phyloP scores from a whole-genome alignment of 1,139 yeast genomes.

The Pichia sp. region DNA sequence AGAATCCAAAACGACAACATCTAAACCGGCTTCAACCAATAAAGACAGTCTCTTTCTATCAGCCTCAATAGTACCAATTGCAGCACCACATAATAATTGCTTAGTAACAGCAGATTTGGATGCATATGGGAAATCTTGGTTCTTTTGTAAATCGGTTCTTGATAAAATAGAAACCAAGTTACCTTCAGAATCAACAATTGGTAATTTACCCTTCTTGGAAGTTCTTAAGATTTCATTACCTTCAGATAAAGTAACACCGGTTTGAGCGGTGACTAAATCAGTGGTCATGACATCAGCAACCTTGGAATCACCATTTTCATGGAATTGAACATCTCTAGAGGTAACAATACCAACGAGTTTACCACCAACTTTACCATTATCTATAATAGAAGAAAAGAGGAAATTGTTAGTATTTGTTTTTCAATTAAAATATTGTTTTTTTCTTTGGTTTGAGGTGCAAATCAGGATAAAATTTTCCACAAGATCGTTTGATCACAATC shows the following conservation, averaged over 20 bases:
- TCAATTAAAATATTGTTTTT: not conserved
- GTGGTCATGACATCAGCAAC: constrained; percentile 84
- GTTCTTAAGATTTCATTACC: constrained; percentile 87
- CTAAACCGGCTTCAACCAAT: constrained; percentile 94
- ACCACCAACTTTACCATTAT: constrained; percentile 78
- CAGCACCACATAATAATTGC: constrained; percentile 98
- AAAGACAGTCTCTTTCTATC: constrained; percentile 78
- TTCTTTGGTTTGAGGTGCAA: not conserved
- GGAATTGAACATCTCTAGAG: constrained; percentile 95
- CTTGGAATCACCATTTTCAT: constrained; percentile 55
- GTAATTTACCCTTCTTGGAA: constrained; percentile 96
- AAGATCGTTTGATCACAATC: constrained; percentile 95
- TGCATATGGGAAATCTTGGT: constrained; percentile 88
- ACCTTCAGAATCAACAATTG: constrained; percentile 74
- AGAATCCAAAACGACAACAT: constrained; percentile 91
- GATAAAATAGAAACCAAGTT: constrained; percentile 83
- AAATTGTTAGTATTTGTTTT: constrained; percentile 6
- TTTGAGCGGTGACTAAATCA: constrained; percentile 74
- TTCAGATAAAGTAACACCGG: constrained; percentile 72
- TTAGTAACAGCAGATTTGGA: constrained; percentile 89
- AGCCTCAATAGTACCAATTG: constrained; percentile 88
- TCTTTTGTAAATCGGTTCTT: constrained; percentile 94
- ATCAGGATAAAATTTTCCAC: constrained; percentile 62
- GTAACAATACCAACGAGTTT: constrained; percentile 93
- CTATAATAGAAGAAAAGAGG: constrained; percentile 31